phyloP scores from a whole-genome alignment of 2,329 filamentous ascomycete species.

The Leptographium wingfieldii region DNA sequence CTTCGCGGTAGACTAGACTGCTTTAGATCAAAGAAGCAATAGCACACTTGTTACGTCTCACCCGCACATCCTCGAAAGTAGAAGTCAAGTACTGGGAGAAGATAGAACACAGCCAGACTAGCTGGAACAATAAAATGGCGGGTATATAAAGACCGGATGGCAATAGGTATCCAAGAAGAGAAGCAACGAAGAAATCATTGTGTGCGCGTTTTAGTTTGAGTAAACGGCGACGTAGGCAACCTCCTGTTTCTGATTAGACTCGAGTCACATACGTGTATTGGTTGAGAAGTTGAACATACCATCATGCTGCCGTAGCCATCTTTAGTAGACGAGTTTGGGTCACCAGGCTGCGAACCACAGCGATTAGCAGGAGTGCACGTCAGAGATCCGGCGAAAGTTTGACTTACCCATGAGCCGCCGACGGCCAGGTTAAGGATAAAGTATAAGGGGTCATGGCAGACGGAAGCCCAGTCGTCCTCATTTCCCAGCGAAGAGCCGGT shows the following conservation, averaged over 20 bases:
- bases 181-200: background rate
- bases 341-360: slow-evolving; percentile 19
- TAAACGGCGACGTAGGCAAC: slow-evolving; percentile 18
- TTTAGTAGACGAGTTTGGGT: slow-evolving; percentile 22
- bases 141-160: background rate
- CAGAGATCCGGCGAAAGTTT: background rate
- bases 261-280: background rate
- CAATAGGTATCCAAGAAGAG: background rate
- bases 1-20: no score
- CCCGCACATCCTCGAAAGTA: no score
- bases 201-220: background rate
- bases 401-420: slow-evolving; percentile 33
- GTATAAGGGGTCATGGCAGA: slow-evolving; percentile 34
- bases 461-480: slow-evolving; percentile 27
- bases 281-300: background rate
- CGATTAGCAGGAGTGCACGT: background rate
- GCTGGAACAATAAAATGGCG: no score
- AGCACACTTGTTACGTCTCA: no score
- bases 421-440: slow-evolving; percentile 41
- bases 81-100: no score
- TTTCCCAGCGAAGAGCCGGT: slow-evolving; percentile 29
- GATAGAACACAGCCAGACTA: no score
- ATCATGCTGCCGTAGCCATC: slow-evolving; percentile 17
- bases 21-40: no score
- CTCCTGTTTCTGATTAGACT: slow-evolving; percentile 7